phyloP scores from a whole-genome alignment of 495 filamentous ascomycete species.

The Annulohypoxylon maeteangense region DNA sequence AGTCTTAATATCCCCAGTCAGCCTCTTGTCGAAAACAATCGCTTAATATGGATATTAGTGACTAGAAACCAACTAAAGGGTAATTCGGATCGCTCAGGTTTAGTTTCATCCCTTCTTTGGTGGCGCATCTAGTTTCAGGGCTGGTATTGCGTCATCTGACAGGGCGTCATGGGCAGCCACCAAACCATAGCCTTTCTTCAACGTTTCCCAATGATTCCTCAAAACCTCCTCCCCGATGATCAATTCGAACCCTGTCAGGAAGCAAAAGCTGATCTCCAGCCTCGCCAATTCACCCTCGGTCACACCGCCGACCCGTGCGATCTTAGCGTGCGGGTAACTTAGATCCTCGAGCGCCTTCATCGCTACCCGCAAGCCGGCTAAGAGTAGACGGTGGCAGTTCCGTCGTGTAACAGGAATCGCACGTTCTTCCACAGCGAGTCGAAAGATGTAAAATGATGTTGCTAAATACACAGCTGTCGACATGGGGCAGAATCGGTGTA shows the following conservation, averaged over 20 bases:
- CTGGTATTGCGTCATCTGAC: conserved; percentile 23
- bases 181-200: conserved; percentile 51
- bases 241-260: conserved; percentile 82
- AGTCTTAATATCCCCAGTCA: not conserved
- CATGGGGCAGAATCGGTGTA: conserved; percentile 92
- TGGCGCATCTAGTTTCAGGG: conserved; percentile 19
- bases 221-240: conserved; percentile 74
- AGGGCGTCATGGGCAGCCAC: conserved; percentile 13
- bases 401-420: conserved; percentile 78
- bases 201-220: conserved; percentile 61
- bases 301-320: conserved; percentile 91
- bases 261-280: conserved; percentile 92
- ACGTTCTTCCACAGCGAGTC: conserved; percentile 77
- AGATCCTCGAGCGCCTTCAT: conserved; percentile 94
- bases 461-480: conserved; percentile 97
- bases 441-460: conserved; percentile 87
- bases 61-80: not conserved
- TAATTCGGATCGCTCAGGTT: not conserved
- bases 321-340: conserved; percentile 81
- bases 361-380: conserved; percentile 85
- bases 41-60: not conserved
- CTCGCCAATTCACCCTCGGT: conserved; percentile 78
- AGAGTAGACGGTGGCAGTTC: conserved; percentile 87
- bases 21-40: not conserved
- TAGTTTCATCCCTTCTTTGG: conserved; percentile 15